Conservation (phyloP, 352 stramenopile genomes). For the Paralagenidium karlingii region DNA sequence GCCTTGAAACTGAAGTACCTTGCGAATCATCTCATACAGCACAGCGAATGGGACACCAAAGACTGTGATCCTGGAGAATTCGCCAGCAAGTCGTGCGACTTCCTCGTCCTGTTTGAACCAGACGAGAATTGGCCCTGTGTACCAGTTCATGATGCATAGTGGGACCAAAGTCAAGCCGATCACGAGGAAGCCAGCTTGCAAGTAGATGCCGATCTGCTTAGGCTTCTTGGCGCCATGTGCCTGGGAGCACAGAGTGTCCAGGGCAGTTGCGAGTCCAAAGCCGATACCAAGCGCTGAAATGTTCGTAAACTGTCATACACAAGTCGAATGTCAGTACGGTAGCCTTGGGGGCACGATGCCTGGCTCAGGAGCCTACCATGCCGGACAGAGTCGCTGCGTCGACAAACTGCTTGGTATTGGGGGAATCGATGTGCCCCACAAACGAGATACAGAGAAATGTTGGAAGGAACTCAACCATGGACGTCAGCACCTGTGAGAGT, state of each 20-base stretch:
- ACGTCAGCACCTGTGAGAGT: conserved; percentile 27
- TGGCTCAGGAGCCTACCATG: conserved; percentile 31
- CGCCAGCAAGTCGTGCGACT: conserved; percentile 54
- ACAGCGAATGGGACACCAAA: conserved; percentile 68
- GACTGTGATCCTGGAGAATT: conserved; percentile 53
- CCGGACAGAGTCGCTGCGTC: conserved; percentile 52
- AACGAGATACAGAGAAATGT: conserved; percentile 49
- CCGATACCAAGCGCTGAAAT: conserved; percentile 61
- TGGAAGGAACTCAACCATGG: conserved; percentile 44
- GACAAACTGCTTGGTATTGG: conserved; percentile 39
- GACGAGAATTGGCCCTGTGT: conserved; percentile 45
- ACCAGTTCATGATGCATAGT: conserved; percentile 59
- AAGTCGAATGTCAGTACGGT: too few relatives aligned
- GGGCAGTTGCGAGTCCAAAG: conserved; percentile 66
- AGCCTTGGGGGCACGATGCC: too few relatives aligned
- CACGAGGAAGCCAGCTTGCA: conserved; percentile 63
- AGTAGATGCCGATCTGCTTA: conserved; percentile 72
- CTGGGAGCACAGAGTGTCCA: conserved; percentile 83
- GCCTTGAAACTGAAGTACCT: conserved; percentile 77
- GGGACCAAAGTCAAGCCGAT: conserved; percentile 36
- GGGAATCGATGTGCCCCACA: conserved; percentile 42
- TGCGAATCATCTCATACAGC: conserved; percentile 77
- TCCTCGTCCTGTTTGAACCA: conserved; percentile 40
- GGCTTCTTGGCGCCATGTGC: conserved; percentile 59
- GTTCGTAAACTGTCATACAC: conserved; percentile 80